Base-by-base conservation (phyloP, 306 rosid genomes). In the Malus sieversii region DNA sequence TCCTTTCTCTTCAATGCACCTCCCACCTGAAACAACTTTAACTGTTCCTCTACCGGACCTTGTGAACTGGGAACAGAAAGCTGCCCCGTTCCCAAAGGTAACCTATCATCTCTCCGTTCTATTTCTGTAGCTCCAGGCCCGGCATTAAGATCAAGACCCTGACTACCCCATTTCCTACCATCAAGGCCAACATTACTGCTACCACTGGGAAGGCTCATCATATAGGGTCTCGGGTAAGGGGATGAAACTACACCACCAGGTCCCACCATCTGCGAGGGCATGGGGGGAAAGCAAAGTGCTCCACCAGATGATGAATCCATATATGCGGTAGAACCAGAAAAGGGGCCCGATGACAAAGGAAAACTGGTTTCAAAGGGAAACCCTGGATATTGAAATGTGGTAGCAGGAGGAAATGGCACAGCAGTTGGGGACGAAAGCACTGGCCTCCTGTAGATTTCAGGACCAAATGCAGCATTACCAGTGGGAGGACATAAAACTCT, bases 151-250 rank as follows among this genome's bases (percentile, higher is more conserved):
- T 95, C 99, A 60, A 95, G 80, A 80, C 92, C 91, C 75, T 85
- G 97, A 76, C 91, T 86, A 70, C 92, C 97, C 99, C 99, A 95
- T 83, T 90, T 92, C 80, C 97, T 83, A 79, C 82, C 85, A 75
- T 92, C 97, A 46, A 91, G 89, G 25, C 85, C 88, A 75, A 81
- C 80, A 60, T 87, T 90, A 76, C 90, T 88, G 63, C 89, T 87
- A 62, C 92, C 84, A n/a, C 93, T 93, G 1, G 93, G 91, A 75
- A 89, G 86, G 84, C 86, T 86, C 93, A 95, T 87, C 71, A 92
- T 88, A 74, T 68, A 90, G 10, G 99, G 96, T 13, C 92, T 89
- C 32, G 96, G 84, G 73, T 71, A 95, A 32, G 86, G 68, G 33
- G 97, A 83, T n/a, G 93, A 74, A 73, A 85, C 87, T 25, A 88